These are phyloP conservation scores for Phascolomyces articulosus DNA, from an alignment of 371 early-diverging fungal species.

Conservation along the genomic window DNA sequence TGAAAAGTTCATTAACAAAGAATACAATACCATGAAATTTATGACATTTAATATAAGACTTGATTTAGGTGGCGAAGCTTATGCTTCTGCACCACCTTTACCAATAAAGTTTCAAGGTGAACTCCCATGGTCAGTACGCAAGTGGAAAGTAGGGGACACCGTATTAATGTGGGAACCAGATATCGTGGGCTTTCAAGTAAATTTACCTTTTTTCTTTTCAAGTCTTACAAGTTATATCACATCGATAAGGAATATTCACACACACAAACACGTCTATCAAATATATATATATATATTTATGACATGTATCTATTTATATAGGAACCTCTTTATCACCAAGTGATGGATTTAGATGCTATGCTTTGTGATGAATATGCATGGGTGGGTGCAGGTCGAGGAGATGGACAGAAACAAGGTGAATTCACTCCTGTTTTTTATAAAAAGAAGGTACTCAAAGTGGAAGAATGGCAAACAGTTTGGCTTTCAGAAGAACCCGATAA, in stretches of 20 bases:
- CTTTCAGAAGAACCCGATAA: constrained; percentile 44
- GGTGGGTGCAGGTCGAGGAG: constrained; percentile 52
- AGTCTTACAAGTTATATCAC: neutral
- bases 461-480: constrained; percentile 42
- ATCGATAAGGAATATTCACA: neutral
- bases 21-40: constrained; percentile 23
- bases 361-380: constrained; percentile 49
- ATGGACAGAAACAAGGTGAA: constrained; percentile 53
- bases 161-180: constrained; percentile 48
- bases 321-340: constrained; percentile 54
- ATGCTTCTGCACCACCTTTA: neutral
- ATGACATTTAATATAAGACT: constrained; percentile 52
- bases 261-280: neutral
- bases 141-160: constrained; percentile 51
- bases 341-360: constrained; percentile 47
- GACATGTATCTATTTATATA: constrained; percentile 12
- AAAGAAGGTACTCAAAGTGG: constrained; percentile 29
- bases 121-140: constrained; percentile 51
- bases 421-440: constrained; percentile 48
- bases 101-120: constrained; percentile 26
- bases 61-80: constrained; percentile 17
- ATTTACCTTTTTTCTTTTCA: neutral
- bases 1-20: no score
- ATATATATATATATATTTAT: no score
- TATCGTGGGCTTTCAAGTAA: constrained; percentile 49